Percentiles rank a stretch among this genome's conserved stretches.
These are phyloP conservation scores for Leptographium lundbergii DNA, from an alignment of 2,329 filamentous ascomycete species.

Conservation along the genomic window DNA sequence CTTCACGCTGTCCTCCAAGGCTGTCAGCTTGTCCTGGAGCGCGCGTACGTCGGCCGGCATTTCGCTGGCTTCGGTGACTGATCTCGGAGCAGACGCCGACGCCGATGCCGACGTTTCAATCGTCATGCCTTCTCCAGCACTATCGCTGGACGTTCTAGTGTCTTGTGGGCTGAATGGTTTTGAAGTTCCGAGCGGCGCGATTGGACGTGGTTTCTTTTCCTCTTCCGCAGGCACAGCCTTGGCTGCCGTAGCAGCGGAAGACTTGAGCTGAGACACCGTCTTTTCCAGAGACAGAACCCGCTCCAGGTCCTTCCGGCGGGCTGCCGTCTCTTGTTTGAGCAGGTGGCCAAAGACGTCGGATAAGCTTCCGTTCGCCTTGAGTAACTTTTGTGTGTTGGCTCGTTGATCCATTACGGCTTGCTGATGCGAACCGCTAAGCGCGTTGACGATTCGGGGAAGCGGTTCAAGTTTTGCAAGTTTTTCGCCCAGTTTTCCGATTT, in stretches of 20 bases:
- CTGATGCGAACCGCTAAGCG: not conserved
- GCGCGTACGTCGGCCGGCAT: not conserved
- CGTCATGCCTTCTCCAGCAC: not conserved
- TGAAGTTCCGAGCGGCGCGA: not conserved
- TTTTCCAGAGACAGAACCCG: conserved; percentile 1
- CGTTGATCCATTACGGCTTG: not conserved
- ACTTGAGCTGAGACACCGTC: not conserved
- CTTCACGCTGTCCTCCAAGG: not conserved
- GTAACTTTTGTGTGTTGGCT: not conserved
- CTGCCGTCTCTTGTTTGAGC: not conserved
- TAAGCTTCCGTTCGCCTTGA: not conserved
- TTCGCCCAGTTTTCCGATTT: conserved; percentile 7
- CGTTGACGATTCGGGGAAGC: not conserved
- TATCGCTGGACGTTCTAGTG: not conserved
- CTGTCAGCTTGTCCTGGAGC: not conserved
- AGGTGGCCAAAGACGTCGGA: conserved; percentile 1
- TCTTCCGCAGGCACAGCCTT: not conserved
- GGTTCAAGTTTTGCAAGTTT: not conserved
- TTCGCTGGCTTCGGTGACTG: not conserved
- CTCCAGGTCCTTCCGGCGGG: not conserved
- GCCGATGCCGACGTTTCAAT: not conserved
- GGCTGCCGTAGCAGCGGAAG: not conserved
- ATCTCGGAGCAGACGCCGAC: not conserved
- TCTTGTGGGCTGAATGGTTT: not conserved
- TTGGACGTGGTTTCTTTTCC: not conserved